These are phyloP conservation scores for Pulveroboletus sp. DNA, from an alignment of 768 basidiomycete genomes.

Conservation along the genomic window DNA sequence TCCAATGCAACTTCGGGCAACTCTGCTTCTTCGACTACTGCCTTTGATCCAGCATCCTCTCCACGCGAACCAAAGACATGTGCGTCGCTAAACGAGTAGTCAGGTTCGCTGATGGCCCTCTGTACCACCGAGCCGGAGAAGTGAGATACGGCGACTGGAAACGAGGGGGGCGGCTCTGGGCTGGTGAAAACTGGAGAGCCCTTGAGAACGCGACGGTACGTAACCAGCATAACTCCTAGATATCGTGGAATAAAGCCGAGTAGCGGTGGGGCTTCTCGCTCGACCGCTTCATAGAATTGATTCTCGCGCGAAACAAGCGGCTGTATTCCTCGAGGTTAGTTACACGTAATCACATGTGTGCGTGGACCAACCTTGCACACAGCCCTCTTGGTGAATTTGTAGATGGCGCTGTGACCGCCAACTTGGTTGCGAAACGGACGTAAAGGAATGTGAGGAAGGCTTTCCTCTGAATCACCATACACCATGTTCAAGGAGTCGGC, in stretches of 20 bases:
- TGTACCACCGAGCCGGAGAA: conserved; percentile 28
- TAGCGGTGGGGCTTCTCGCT: conserved; percentile 88
- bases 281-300: conserved; percentile 95
- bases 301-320: conserved; percentile 97
- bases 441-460: conserved; percentile 84
- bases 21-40: conserved; percentile 64
- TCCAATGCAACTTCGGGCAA: conserved; percentile 94
- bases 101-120: conserved; percentile 27
- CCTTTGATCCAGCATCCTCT: conserved; percentile 41
- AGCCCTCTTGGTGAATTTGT: conserved; percentile 95
- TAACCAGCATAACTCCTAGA: conserved; percentile 97
- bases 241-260: conserved; percentile 97
- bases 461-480: conserved; percentile 50
- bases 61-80: conserved; percentile 15
- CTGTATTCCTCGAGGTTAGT: conserved; percentile 41
- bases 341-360: background rate
- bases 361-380: conserved; percentile 86
- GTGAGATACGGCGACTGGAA: conserved; percentile 19
- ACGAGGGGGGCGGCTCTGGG: conserved; percentile 10
- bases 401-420: conserved; percentile 95
- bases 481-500: conserved; percentile 39
- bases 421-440: conserved; percentile 97
- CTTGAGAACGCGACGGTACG: conserved; percentile 78
- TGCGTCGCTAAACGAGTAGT: conserved; percentile 2
- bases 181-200: conserved; percentile 24